Base-by-base conservation (phyloP, 139 green algal species). In the Chlorella sorokiniana region DNA sequence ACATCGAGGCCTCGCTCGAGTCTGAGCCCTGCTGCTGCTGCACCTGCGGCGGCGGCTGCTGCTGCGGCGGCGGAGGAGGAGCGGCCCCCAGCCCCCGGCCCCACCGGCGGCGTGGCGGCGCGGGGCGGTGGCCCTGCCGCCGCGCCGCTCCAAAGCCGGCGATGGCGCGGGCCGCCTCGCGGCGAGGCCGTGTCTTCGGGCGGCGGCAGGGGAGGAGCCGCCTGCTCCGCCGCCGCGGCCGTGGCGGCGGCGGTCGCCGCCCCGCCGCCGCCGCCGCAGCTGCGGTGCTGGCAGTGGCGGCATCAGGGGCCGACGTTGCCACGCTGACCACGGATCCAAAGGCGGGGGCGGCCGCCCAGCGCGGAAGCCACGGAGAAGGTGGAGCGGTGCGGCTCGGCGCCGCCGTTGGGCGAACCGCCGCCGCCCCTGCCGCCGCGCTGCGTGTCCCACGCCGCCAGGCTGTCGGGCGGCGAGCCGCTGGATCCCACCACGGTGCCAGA, bases 101-200 rank as follows among this genome's bases (percentile, higher is more conserved):
- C 38, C 68, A 23, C 40, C 11, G 14, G 14, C 29, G 62, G 14
- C 7, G 69, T 76, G 69, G 8, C 68, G 9, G 20, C 68, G 10
- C 42, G 68, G 1, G 41, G 29, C 41, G 52, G 51, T 14, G 52
- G 45, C 45, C 73, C 73, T 5, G 73, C 73, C 25, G 40, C 73
- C 38, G 73, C 54, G n/a, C 73, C 73, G 40, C 73, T 79, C 51
- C 73, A 79, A 2, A 79, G 54, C 52, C 73, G 73, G 33, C 73
- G 54, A 54, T 69, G 73, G 25, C 42, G 69, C 42, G n/a, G n/a
- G n/a, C n/a, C n/a, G n/a, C n/a, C n/a, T n/a, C n/a, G n/a, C n/a
- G n/a, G n/a, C n/a, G n/a, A n/a, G n/a, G n/a, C n/a, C n/a, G n/a
- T n/a, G n/a, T n/a, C n/a, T n/a, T n/a, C n/a, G n/a, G n/a, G n/a